A percentile compares a stretch with the other conserved stretches of the same genome.
Conservation (phyloP, 2,329 filamentous ascomycete species). For the Talaromyces sp. region DNA sequence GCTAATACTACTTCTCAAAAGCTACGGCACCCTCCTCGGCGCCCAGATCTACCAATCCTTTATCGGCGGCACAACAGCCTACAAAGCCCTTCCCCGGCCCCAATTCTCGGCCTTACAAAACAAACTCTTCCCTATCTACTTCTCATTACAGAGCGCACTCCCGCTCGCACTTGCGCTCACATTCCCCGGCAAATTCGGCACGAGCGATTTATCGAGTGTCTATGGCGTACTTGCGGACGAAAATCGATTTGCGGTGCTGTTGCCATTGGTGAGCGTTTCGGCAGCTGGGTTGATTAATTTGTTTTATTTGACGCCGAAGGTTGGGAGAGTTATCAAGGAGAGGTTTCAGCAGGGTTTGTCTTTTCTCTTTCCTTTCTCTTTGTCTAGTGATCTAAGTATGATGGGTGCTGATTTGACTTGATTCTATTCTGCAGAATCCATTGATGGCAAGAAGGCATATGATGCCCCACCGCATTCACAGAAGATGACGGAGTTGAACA, state of each 20-base stretch:
- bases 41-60: slow-evolving; percentile 83
- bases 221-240: slow-evolving; percentile 57
- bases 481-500: slow-evolving; percentile 79
- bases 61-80: slow-evolving; percentile 68
- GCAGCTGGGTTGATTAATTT: slow-evolving; percentile 69
- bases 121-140: slow-evolving; percentile 77
- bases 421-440: slow-evolving; percentile 57
- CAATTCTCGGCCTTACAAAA: slow-evolving; percentile 79
- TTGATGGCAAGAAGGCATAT: slow-evolving; percentile 83
- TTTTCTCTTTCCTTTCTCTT: neutral
- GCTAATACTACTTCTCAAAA: slow-evolving; percentile 35
- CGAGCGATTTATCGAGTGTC: slow-evolving; percentile 43
- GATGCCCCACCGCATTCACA: slow-evolving; percentile 75
- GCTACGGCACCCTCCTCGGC: slow-evolving; percentile 84
- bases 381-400: neutral
- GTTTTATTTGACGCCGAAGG: slow-evolving; percentile 68
- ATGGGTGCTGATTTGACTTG: neutral
- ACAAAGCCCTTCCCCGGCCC: slow-evolving; percentile 70
- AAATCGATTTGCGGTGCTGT: slow-evolving; percentile 62
- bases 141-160: slow-evolving; percentile 73
- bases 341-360: slow-evolving; percentile 72
- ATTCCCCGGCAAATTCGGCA: slow-evolving; percentile 61
- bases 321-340: slow-evolving; percentile 69
- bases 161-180: slow-evolving; percentile 74
- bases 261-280: slow-evolving; percentile 68